phyloP scores from a whole-genome alignment of 2,329 filamentous ascomycete genomes.

The Chaetomium strumarium region DNA sequence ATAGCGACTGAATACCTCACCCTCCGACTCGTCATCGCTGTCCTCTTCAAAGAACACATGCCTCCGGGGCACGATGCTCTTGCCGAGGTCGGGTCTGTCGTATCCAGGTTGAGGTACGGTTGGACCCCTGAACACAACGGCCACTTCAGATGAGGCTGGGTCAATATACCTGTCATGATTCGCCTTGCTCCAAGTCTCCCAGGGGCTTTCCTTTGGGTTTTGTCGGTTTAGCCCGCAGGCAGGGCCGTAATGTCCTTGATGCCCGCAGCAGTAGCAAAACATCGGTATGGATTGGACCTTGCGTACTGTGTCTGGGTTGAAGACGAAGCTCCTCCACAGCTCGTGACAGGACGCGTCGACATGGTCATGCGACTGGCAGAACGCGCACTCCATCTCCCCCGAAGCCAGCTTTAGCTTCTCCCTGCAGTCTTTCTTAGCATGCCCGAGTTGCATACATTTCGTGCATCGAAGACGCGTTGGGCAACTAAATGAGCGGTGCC shows the following conservation, averaged over 20 bases:
- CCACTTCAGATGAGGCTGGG: conserved; percentile 33
- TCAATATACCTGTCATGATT: conserved; percentile 48
- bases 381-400: conserved; percentile 53
- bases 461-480: conserved; percentile 45
- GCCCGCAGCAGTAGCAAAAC: conserved; percentile 53
- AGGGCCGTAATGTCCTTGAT: conserved; percentile 48
- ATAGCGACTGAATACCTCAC: conserved; percentile 33
- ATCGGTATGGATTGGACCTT: conserved; percentile 46
- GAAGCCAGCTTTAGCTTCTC: conserved; percentile 47
- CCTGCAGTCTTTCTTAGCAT: conserved; percentile 44
- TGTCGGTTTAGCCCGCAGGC: conserved; percentile 42
- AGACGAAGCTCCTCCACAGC: conserved; percentile 54
- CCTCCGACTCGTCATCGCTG: conserved; percentile 37
- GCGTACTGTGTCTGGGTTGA: conserved; percentile 34
- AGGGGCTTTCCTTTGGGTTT: conserved; percentile 24
- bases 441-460: conserved; percentile 60
- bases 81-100: conserved; percentile 24
- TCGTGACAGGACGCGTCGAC: conserved; percentile 53
- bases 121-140: conserved; percentile 31
- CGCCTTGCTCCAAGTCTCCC: conserved; percentile 47
- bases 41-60: conserved; percentile 43
- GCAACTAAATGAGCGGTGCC: conserved; percentile 47
- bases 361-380: conserved; percentile 53
- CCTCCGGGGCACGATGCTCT: conserved; percentile 29
- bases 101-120: neutral